phyloP scores from a whole-genome alignment of 2,329 filamentous ascomycete species.

The Didymella lethalis region DNA sequence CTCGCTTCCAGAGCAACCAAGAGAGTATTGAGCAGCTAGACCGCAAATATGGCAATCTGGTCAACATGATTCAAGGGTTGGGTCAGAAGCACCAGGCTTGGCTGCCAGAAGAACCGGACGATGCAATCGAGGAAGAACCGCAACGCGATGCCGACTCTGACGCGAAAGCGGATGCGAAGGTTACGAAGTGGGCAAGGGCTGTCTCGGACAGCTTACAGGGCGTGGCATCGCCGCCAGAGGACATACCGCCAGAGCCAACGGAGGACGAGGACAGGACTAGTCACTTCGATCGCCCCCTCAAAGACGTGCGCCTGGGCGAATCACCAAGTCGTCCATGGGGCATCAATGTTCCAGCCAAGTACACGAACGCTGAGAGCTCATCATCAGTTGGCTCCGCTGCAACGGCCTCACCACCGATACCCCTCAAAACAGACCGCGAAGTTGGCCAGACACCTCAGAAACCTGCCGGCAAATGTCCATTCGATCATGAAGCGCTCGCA shows the following conservation, averaged over 20 bases:
- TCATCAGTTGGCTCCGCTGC: constrained; percentile 52
- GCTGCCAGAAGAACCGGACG: constrained; percentile 67
- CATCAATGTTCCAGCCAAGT: constrained; percentile 75
- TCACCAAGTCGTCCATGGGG: constrained; percentile 94
- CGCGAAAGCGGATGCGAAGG: constrained; percentile 69
- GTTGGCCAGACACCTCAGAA: constrained; percentile 40
- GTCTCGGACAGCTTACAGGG: constrained; percentile 67
- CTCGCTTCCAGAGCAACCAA: constrained; percentile 86
- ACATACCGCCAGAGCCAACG: constrained; percentile 48
- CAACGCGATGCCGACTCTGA: constrained; percentile 57
- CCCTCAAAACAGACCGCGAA: constrained; percentile 53
- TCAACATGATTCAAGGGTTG: constrained; percentile 92
- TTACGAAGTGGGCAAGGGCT: constrained; percentile 85
- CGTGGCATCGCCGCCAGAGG: constrained; percentile 49
- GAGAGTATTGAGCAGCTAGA: constrained; percentile 87
- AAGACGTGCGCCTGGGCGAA: constrained; percentile 91
- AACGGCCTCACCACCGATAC: constrained; percentile 60
- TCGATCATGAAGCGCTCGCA: constrained; percentile 43
- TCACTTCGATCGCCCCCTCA: constrained; percentile 83
- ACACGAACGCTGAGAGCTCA: constrained; percentile 51
- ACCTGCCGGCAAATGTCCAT: constrained; percentile 45
- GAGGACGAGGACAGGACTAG: constrained; percentile 69
- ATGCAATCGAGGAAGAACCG: constrained; percentile 57
- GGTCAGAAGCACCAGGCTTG: constrained; percentile 88
- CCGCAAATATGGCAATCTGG: constrained; percentile 90